Evolutionary conservation across 176 grass and related monocot genomes (phyloP).

Genomic region (Avena sativa): DNA sequence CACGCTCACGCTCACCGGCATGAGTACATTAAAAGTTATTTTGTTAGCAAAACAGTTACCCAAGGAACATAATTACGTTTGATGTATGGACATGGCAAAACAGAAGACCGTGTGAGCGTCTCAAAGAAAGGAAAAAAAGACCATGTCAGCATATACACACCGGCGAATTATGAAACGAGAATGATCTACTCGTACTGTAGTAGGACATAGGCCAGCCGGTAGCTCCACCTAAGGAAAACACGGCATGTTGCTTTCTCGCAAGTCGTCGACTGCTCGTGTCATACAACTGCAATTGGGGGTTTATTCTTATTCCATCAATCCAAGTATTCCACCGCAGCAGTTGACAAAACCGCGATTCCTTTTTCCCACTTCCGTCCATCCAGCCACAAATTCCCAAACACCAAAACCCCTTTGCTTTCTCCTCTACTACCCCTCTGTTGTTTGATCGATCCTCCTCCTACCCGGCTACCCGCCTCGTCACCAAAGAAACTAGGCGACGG

Average conservation of each 20-base stretch:
- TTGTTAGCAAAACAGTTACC: no score
- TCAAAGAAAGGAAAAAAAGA: no score
- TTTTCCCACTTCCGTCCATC: neutral
- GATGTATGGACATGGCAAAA: no score
- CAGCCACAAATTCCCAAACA: neutral
- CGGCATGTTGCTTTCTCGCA: conserved; percentile 20
- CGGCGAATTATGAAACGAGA: no score
- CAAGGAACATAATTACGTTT: no score
- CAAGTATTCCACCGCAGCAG: neutral
- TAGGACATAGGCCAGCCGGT: neutral
- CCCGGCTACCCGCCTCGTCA: neutral
- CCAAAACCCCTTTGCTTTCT: neutral
- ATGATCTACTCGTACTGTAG: no score
- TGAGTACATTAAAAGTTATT: no score
- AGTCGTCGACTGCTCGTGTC: neutral
- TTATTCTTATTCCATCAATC: neutral
- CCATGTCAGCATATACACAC: no score
- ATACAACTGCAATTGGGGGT: neutral
- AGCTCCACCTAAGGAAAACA: neutral
- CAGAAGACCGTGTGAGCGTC: no score
- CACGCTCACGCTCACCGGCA: no score
- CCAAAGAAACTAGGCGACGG: neutral
- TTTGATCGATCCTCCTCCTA: neutral
- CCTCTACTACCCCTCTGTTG: neutral
- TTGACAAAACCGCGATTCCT: conserved; percentile 1